phyloP scores from a whole-genome alignment of 192 early-diverging fungal genomes.

The Backusella tarrabulga region DNA sequence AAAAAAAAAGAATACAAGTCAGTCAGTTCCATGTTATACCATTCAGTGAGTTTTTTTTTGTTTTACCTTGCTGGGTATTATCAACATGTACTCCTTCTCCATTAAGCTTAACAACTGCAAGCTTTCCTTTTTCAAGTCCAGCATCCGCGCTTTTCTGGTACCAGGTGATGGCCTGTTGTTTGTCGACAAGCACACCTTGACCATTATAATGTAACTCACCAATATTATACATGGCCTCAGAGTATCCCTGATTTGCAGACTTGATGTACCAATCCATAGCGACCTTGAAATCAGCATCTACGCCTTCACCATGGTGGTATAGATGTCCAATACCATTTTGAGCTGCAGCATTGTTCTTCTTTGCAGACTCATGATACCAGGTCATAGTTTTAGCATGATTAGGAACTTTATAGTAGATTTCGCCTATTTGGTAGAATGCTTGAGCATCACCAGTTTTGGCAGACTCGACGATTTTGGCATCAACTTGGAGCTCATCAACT shows the following conservation, averaged over 20 bases:
- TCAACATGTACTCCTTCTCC: not conserved
- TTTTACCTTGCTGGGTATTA: not conserved
- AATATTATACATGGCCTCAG: not conserved
- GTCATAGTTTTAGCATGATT: not conserved
- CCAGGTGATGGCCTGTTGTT: not conserved
- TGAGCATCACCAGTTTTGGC: not conserved
- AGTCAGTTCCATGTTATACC: not conserved
- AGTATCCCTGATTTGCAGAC: not conserved
- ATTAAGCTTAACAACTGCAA: not conserved
- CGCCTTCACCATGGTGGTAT: not conserved
- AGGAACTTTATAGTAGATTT: not conserved
- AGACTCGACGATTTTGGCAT: not conserved
- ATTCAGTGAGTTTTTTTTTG: not conserved
- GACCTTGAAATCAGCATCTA: not conserved
- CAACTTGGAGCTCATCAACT: not conserved
- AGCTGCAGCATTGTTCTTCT: not conserved
- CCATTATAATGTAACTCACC: not conserved
- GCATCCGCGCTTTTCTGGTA: not conserved
- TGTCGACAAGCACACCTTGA: not conserved
- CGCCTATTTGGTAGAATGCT: not conserved
- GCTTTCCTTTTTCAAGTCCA: not conserved
- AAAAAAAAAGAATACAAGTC: not conserved
- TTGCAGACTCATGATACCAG: not conserved
- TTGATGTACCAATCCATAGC: not conserved
- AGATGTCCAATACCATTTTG: not conserved